Base-by-base conservation (phyloP, 306 rosid genomes). In the Castanopsis chinensis region DNA sequence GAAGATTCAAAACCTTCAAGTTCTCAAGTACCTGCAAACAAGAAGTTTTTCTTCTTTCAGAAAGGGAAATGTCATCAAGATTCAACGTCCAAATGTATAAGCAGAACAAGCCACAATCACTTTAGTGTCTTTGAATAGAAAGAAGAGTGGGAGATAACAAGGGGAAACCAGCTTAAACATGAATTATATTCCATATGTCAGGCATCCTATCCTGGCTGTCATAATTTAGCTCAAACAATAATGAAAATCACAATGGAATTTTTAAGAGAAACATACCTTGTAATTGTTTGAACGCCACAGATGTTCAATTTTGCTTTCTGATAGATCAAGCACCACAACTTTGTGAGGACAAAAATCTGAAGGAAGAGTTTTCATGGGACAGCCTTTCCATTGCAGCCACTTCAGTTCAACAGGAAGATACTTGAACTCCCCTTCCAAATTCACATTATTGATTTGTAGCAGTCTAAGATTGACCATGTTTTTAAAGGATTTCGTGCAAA, bases 371-470 rank as follows among this genome's bases (percentile, higher is more conserved):
- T 52, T 84, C 23, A 77, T 71, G 59, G 91, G 88, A 73, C 97
- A 90, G 7, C 75, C 88, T 79, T 75, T 88, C 97, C 94, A 92
- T 67, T 92, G 89, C 52, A 92, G 76, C 94, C 94, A 92, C 85
- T 79, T 92, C 80, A 92, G 64, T 55, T 71, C 76, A 28, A 74
- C 71, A 7, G 94, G 94, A 58, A 92, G 85, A 28, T 1, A 75
- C 57, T 55, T 77, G 51, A 75, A 65, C 56, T 61, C 51, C 2
- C 97, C 97, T 81, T 81, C 78, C 81, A 90, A 69, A 59, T 80
- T 76, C 76, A 79, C 49, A 78, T 87, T 27, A 79, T 92, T 88
- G 64, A 90, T 88, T 83, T 90, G 88, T 61, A 92, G 97, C 72
- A 85, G 74, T 75, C 87, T 77, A 72, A 90, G 77, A 7, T 78